Evolutionary conservation across 768 basidiomycete genomes (phyloP).

Genomic region (Tulasnella sp.): DNA sequence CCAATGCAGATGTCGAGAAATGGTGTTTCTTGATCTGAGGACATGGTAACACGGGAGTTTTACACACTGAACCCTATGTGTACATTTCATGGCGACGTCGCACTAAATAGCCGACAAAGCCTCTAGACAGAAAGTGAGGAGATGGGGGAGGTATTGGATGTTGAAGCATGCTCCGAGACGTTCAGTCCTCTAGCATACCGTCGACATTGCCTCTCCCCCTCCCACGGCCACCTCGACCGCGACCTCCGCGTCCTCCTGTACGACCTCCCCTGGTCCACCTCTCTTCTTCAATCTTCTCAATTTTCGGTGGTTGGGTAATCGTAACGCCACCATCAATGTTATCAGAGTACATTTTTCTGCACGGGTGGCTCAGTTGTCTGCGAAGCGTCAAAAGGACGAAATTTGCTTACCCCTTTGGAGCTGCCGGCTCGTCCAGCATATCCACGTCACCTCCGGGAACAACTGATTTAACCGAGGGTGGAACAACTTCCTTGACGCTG

Average conservation of each 20-base stretch:
- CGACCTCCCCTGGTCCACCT: conserved; percentile 11
- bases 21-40: background rate
- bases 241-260: background rate
- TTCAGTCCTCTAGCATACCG: conserved; percentile 9
- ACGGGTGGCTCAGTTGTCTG: too few relatives aligned
- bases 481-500: conserved; percentile 10
- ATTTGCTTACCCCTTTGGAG: conserved; percentile 6
- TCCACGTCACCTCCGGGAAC: background rate
- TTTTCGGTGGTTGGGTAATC: conserved; percentile 2
- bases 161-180: too few relatives aligned
- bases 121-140: too few relatives aligned
- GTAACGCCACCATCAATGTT: conserved; percentile 5
- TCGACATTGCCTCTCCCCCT: conserved; percentile 1
- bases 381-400: background rate
- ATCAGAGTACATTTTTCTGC: conserved; percentile 16
- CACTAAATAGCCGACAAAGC: too few relatives aligned
- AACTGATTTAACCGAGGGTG: background rate
- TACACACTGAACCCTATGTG: too few relatives aligned
- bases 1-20: conserved; percentile 39
- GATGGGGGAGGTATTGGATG: too few relatives aligned
- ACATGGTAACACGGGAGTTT: too few relatives aligned
- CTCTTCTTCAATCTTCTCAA: conserved; percentile 5
- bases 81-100: too few relatives aligned
- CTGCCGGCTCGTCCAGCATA: background rate
- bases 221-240: conserved; percentile 1